These are phyloP conservation scores for Pichia nanzhaoensis DNA, from an alignment of 805 yeast genomes.

Conservation along the genomic window DNA sequence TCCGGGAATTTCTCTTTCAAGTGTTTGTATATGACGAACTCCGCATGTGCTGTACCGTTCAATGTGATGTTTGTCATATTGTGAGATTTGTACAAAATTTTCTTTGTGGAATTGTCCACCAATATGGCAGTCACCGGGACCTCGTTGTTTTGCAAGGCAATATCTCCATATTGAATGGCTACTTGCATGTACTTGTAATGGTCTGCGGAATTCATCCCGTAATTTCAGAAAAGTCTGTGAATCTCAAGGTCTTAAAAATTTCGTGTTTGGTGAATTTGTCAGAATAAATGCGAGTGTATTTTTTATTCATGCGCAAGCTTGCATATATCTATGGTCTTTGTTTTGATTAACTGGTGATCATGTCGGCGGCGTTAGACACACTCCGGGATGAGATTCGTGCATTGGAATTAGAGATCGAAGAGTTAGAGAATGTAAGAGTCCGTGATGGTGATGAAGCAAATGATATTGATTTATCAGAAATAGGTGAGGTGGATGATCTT, in stretches of 20 bases:
- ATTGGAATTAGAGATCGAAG: constrained; percentile 11
- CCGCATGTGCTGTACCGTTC: constrained; percentile 91
- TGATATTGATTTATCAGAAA: constrained; percentile 25
- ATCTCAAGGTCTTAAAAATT: not conserved
- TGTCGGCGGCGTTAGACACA: constrained; percentile 10
- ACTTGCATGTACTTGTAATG: constrained; percentile 40
- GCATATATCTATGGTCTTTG: not conserved
- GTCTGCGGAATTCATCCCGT: constrained; percentile 1
- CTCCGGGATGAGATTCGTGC: constrained; percentile 11
- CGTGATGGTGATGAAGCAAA: not conserved
- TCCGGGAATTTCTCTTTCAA: constrained; percentile 34
- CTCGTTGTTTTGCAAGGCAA: constrained; percentile 61
- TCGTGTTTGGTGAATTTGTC: no score
- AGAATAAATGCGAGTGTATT: not conserved
- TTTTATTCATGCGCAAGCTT: not conserved
- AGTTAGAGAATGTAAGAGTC: constrained; percentile 3
- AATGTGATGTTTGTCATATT: constrained; percentile 81
- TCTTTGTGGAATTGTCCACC: constrained; percentile 34
- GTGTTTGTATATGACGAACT: constrained; percentile 68
- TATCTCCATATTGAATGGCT: constrained; percentile 51
- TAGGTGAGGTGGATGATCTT: constrained; percentile 16
- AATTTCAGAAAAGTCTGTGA: not conserved
- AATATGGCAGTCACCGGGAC: constrained; percentile 84
- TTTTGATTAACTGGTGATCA: not conserved
- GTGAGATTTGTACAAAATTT: constrained; percentile 67